phyloP scores from a whole-genome alignment of 768 basidiomycete species.

The Pilatotrama ljubarskyi region DNA sequence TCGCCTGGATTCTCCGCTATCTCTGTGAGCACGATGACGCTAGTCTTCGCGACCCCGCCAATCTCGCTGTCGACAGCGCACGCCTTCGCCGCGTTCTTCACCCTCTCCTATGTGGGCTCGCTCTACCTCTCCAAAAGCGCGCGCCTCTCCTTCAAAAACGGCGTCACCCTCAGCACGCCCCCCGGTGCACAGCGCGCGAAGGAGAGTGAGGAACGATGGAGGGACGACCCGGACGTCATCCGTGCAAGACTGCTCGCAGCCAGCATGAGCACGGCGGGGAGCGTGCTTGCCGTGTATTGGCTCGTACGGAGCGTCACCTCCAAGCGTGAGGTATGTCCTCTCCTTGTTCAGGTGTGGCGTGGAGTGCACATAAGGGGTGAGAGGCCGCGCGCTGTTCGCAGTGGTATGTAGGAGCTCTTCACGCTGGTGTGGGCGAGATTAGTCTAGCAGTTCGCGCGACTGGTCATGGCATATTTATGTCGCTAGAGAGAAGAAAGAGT shows the following conservation, averaged over 20 bases:
- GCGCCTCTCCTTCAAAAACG: constrained; percentile 52
- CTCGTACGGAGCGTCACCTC: constrained; percentile 36
- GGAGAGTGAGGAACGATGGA: constrained; percentile 51
- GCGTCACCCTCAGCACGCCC: constrained; percentile 24
- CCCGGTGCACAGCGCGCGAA: constrained; percentile 32
- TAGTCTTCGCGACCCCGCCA: constrained; percentile 23
- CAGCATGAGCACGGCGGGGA: constrained; percentile 56
- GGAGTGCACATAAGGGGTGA: too few relatives aligned
- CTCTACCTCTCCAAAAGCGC: constrained; percentile 74
- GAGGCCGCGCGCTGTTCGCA: too few relatives aligned
- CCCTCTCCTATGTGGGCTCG: constrained; percentile 75
- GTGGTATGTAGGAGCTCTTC: background rate
- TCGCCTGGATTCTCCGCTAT: background rate
- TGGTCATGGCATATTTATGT: too few relatives aligned
- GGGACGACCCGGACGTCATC: constrained; percentile 87
- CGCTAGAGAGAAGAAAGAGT: too few relatives aligned
- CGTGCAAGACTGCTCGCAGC: constrained; percentile 75
- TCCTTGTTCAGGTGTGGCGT: background rate
- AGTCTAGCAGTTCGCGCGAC: too few relatives aligned
- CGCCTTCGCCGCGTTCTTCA: constrained; percentile 57
- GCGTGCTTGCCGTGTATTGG: constrained; percentile 51
- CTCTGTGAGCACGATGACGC: constrained; percentile 8
- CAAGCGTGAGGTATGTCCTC: constrained; percentile 8
- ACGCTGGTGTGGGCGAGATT: too few relatives aligned
- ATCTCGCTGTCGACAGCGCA: constrained; percentile 43